Conservation (phyloP, 2,329 filamentous ascomycete species). For the Talaromyces amestolkiae region DNA sequence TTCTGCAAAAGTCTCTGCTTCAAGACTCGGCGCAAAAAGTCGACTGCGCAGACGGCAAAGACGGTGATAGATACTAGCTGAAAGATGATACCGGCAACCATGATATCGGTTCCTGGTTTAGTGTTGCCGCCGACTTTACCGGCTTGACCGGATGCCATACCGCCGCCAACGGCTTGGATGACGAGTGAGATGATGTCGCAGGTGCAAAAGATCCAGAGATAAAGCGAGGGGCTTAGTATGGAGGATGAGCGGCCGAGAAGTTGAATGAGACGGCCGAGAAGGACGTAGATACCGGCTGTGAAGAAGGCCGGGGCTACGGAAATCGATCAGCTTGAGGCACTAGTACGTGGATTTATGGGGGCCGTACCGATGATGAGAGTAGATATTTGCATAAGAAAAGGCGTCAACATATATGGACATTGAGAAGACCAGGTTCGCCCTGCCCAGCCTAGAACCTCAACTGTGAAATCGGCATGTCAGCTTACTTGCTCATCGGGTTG, state of each 20-base stretch:
- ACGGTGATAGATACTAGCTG: slow-evolving; percentile 56
- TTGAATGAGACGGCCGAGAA: slow-evolving; percentile 50
- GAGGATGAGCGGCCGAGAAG: slow-evolving; percentile 46
- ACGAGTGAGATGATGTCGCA: slow-evolving; percentile 55
- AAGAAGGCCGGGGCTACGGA: slow-evolving; percentile 49
- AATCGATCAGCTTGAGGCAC: neutral
- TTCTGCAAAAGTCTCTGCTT: slow-evolving; percentile 27
- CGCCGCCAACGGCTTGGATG: slow-evolving; percentile 57
- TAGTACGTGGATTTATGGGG: neutral
- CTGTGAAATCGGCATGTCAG: slow-evolving; percentile 20
- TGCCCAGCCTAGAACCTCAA: slow-evolving; percentile 50
- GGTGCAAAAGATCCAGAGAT: slow-evolving; percentile 53
- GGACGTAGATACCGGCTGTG: slow-evolving; percentile 52
- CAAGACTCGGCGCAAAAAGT: slow-evolving; percentile 46
- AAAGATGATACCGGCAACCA: slow-evolving; percentile 57
- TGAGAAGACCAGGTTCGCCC: slow-evolving; percentile 49
- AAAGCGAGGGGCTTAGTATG: slow-evolving; percentile 43
- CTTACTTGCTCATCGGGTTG: neutral
- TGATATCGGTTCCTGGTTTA: slow-evolving; percentile 49
- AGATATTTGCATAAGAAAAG: slow-evolving; percentile 53
- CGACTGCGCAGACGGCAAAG: slow-evolving; percentile 50
- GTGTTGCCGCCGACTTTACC: slow-evolving; percentile 47
- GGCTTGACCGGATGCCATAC: slow-evolving; percentile 47
- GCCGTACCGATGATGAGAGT: slow-evolving; percentile 38
- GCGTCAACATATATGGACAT: slow-evolving; percentile 50